Evolutionary conservation across 306 rosid species (phyloP).

Genomic region (Citrullus colocynthis): DNA sequence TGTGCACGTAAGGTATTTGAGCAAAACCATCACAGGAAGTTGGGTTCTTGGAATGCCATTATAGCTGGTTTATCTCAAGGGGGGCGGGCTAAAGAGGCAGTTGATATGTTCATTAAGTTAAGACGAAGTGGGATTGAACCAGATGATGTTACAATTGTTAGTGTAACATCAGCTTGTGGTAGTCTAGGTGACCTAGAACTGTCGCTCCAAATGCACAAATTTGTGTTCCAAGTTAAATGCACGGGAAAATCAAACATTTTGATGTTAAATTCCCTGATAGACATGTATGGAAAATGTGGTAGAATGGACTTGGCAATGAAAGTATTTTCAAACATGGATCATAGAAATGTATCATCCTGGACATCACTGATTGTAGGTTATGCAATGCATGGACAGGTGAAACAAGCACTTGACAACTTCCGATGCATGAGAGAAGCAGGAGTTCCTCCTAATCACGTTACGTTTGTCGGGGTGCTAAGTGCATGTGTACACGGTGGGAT

Average conservation of each 20-base stretch:
- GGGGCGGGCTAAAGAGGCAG: constrained; percentile 43
- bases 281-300: constrained; percentile 85
- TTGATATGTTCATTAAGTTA: constrained; percentile 27
- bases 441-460: constrained; percentile 52
- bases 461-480: constrained; percentile 60
- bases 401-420: constrained; percentile 55
- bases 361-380: constrained; percentile 77
- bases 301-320: constrained; percentile 50
- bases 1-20: constrained; percentile 52
- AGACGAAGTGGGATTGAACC: constrained; percentile 42
- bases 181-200: constrained; percentile 42
- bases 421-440: constrained; percentile 42
- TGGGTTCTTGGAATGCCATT: constrained; percentile 72
- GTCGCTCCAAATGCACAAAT: constrained; percentile 53
- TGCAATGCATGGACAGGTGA: constrained; percentile 61
- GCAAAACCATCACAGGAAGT: constrained; percentile 44
- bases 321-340: constrained; percentile 45
- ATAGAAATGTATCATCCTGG: constrained; percentile 52
- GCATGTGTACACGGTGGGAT: constrained; percentile 74
- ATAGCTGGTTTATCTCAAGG: constrained; percentile 51
- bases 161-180: constrained; percentile 56
- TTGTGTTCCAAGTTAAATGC: constrained; percentile 32
- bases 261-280: constrained; percentile 53
- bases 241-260: constrained; percentile 23
- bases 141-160: constrained; percentile 53